Conservation (phyloP, 179 eudicot genomes). For the Patellifolia procumbens region DNA sequence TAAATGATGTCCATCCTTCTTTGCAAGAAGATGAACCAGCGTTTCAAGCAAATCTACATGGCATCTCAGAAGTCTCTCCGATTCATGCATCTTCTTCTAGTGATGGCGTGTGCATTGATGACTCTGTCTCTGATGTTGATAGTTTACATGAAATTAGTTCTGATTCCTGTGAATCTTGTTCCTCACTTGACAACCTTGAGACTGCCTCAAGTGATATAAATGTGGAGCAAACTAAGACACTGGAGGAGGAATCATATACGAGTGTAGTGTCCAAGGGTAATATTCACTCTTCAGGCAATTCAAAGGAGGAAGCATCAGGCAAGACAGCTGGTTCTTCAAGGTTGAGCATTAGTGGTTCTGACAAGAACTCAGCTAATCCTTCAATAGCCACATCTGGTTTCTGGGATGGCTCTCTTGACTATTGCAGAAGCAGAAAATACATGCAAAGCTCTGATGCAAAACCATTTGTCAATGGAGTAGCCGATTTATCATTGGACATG, state of each 20-base stretch:
- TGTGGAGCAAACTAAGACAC: conserved; percentile 28
- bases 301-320: conserved; percentile 25
- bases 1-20: conserved; percentile 33
- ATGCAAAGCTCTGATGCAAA: conserved; percentile 31
- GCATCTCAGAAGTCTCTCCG: conserved; percentile 21
- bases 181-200: conserved; percentile 30
- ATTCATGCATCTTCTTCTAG: conserved; percentile 20
- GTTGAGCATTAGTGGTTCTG: conserved; percentile 39
- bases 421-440: conserved; percentile 32
- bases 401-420: conserved; percentile 61
- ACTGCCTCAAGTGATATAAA: conserved; percentile 21
- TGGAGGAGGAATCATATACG: conserved; percentile 22
- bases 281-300: conserved; percentile 24
- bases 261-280: conserved; percentile 24
- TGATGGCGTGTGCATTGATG: conserved; percentile 26
- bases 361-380: conserved; percentile 48
- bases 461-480: conserved; percentile 24
- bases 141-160: conserved; percentile 37
- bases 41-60: conserved; percentile 12
- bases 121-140: conserved; percentile 32
- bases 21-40: conserved; percentile 23
- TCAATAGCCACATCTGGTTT: conserved; percentile 54
- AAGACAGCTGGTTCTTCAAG: conserved; percentile 35
- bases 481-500: conserved; percentile 23
- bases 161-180: conserved; percentile 25